These are phyloP conservation scores for Scleroderma bovista DNA, from an alignment of 768 basidiomycete species.

Conservation along the genomic window DNA sequence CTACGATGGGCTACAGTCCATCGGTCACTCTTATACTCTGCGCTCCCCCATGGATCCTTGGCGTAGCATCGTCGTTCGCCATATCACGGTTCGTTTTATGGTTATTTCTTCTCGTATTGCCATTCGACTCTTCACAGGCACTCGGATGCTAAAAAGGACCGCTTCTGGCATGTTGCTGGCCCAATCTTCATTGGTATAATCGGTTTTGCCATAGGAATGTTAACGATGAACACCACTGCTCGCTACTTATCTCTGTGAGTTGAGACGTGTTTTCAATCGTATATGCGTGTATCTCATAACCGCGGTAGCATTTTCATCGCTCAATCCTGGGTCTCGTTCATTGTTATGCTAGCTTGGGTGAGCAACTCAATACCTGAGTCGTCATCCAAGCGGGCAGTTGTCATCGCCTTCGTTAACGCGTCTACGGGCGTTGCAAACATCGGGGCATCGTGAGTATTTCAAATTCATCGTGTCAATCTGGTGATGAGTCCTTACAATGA, in stretches of 20 bases:
- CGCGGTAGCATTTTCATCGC: slow-evolving; percentile 65
- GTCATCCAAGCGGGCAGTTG: slow-evolving; percentile 69
- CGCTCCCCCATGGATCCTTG: slow-evolving; percentile 69
- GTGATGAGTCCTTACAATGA: not conserved
- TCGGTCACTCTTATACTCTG: slow-evolving; percentile 68
- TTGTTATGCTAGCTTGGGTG: slow-evolving; percentile 57
- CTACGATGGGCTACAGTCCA: slow-evolving; percentile 60
- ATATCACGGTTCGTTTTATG: slow-evolving; percentile 39
- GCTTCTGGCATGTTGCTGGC: slow-evolving; percentile 52
- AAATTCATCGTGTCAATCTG: not conserved
- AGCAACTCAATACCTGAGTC: slow-evolving; percentile 34
- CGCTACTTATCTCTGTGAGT: slow-evolving; percentile 63
- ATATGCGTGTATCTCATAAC: not conserved
- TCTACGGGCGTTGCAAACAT: slow-evolving; percentile 84
- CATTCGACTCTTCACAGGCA: slow-evolving; percentile 36
- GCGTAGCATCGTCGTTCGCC: slow-evolving; percentile 49
- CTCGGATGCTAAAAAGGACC: slow-evolving; percentile 43
- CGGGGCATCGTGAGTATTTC: slow-evolving; percentile 61
- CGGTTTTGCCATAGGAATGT: slow-evolving; percentile 65
- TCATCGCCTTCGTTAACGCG: slow-evolving; percentile 74
- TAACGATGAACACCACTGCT: slow-evolving; percentile 55
- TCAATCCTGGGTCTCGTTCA: slow-evolving; percentile 65
- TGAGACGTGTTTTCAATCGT: slow-evolving; percentile 1
- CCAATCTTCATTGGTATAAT: slow-evolving; percentile 56
- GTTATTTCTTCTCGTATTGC: not conserved